Evolutionary conservation across 225 moss, liverwort and hornwort genomes (phyloP).

Genomic region (Lunularia cruciata): DNA sequence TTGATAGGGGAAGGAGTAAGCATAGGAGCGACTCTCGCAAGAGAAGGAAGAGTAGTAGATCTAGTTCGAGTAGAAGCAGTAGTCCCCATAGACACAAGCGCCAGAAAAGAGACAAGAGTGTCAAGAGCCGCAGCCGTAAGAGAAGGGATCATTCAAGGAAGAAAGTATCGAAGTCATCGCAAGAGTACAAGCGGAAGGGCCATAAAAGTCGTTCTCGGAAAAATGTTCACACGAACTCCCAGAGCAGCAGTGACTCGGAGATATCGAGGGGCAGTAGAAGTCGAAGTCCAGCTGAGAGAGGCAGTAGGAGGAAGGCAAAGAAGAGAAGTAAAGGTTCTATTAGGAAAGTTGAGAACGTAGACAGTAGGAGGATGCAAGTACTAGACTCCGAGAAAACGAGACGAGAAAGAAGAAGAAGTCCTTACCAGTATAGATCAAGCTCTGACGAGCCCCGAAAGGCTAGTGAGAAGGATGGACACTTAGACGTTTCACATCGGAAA

Average conservation of each 20-base stretch:
- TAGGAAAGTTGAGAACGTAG: background rate
- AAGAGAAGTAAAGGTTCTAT: background rate
- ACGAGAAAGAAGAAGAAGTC: conserved; percentile 4
- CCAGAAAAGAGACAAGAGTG: conserved; percentile 6
- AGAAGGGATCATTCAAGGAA: background rate
- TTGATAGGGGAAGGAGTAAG: conserved; percentile 18
- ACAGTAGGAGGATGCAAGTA: background rate
- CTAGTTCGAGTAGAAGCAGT: conserved; percentile 20
- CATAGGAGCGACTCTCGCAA: conserved; percentile 16
- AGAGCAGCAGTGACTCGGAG: conserved; percentile 1
- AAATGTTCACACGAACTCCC: background rate
- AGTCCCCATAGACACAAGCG: conserved; percentile 19
- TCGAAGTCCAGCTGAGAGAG: background rate
- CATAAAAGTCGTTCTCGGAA: conserved; percentile 14
- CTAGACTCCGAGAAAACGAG: background rate
- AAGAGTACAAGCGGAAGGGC: conserved; percentile 14
- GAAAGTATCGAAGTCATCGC: background rate
- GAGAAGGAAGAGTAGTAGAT: conserved; percentile 28
- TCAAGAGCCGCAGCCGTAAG: background rate
- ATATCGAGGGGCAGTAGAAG: background rate
- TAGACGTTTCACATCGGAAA: background rate
- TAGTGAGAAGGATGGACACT: background rate
- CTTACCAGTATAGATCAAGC: conserved; percentile 1
- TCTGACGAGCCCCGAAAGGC: background rate
- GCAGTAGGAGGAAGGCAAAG: background rate